Evolutionary conservation across 2,329 filamentous ascomycete species (phyloP), one percentile per base, ranked within the genome.

Genomic region (Trichophyton simii): DNA sequence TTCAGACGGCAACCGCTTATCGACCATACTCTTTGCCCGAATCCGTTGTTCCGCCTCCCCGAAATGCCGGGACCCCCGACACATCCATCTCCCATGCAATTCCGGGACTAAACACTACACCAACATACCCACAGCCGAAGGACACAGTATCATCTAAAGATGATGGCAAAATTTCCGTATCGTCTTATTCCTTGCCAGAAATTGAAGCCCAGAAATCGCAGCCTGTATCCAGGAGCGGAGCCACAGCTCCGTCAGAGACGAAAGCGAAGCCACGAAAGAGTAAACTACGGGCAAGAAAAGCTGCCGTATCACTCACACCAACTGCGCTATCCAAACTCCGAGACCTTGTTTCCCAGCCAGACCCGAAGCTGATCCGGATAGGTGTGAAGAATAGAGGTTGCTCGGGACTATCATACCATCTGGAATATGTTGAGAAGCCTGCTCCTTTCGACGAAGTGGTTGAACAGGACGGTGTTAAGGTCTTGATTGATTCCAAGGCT

Each of bases 401-500:
- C 75, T 96, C 91, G 59, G 94, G 94, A 15, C 78, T 97, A 66
- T 87, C 91, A 36, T 99, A 99, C 73, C 85, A 96, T 71, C 79
- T 99, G 31, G 91, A 97, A 75, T 99, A 92, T 68, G 92, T 97
- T 58, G 91, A 97, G 68, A 91, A 91, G 79, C 83, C 92, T 0
- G 90, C 86, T 3, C 79, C 83, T 42, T 92, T 97, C 69, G 94
- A 99, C 69, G 94, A 99, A 75, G 81, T 86, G 59, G 90, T 99
- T 0, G 91, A 95, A 72, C 94, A 99, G 73, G 94, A 97, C 69
- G 94, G 92, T 0, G 92, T 99, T 62, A 92, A 89, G 76, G 92
- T 99, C 38, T 74, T 97, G 72, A 94, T 99, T 62, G 94, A 99
- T 74, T 95, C 89, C 80, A 97, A 96, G 79, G 94, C 94, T 48